Conservation (phyloP, 108 stramenopile genomes). For the Cyclostephanos invisitatus region DNA sequence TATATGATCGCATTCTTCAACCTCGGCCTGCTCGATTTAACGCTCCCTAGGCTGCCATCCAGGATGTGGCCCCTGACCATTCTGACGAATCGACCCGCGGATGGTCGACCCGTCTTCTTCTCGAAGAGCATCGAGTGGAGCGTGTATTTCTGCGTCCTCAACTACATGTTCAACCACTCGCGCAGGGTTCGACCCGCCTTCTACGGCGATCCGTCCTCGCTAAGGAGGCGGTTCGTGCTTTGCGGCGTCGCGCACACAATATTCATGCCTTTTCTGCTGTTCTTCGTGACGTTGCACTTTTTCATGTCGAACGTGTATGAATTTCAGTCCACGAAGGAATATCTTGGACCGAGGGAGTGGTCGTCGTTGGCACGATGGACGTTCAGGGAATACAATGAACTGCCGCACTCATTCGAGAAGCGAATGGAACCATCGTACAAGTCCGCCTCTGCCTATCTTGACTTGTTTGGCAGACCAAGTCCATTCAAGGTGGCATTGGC, state of each 20-base stretch:
- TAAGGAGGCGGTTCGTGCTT: slow-evolving; percentile 76
- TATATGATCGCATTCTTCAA: slow-evolving; percentile 95
- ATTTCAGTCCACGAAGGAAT: slow-evolving; percentile 83
- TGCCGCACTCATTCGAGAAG: slow-evolving; percentile 89
- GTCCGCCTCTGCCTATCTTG: slow-evolving; percentile 83
- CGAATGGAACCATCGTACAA: slow-evolving; percentile 83
- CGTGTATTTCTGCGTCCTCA: slow-evolving; percentile 90
- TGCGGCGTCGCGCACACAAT: slow-evolving; percentile 90
- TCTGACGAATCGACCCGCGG: slow-evolving; percentile 16
- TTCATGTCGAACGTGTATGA: slow-evolving; percentile 94
- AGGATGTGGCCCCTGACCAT: slow-evolving; percentile 29
- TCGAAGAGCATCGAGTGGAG: slow-evolving; percentile 86
- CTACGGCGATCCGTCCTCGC: slow-evolving; percentile 72
- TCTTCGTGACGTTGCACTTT: slow-evolving; percentile 93
- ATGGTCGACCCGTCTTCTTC: slow-evolving; percentile 46
- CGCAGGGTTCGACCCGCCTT: slow-evolving; percentile 88
- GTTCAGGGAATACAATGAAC: slow-evolving; percentile 97
- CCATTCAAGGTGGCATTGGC: slow-evolving; percentile 76
- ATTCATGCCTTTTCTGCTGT: slow-evolving; percentile 91
- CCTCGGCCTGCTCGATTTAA: slow-evolving; percentile 76
- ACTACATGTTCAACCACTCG: slow-evolving; percentile 97
- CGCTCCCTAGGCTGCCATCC: slow-evolving; percentile 46
- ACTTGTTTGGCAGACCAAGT: slow-evolving; percentile 78
- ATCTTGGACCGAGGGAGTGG: slow-evolving; percentile 95
- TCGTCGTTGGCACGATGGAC: slow-evolving; percentile 83